Evolutionary conservation across 441 rosid species (phyloP), one percentile per base, ranked within the genome.

Genomic region (Daphne laureola): DNA sequence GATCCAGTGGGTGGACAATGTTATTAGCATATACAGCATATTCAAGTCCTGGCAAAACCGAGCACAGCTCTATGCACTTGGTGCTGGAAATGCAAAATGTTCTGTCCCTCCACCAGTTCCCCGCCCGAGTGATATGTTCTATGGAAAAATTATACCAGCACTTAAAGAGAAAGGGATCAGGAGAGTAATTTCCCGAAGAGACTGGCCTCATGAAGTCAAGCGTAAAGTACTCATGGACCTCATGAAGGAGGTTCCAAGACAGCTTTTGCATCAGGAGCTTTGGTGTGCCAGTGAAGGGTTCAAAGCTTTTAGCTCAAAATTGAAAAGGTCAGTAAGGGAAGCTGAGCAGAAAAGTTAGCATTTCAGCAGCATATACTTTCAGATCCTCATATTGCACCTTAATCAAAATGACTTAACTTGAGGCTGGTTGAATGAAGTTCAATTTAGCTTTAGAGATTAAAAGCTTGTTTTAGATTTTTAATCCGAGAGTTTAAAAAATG

Each of bases 251-350:
- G 95, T 84, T 67, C 99, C 97, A 27, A 82, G 68, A 59, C 95
- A 90, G 76, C 97, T 93, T 66, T 84, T 93, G 57, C 75, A 87
- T 78, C 93, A 81, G 66, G 99, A 93, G 75, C 84, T 93, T 61
- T 93, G 99, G 99, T 93, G 99, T 75, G 89, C 93, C 57, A 93
- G 99, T 75, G 99, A 90, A 76, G 96, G 99, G 64, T 93, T 90
- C 70, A 87, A 83, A 77, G 96, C 93, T 56, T 90, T 87, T 76
- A 78, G 84, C 83, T 79, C 78, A 61, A 93, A 93, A 73, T 67
- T 90, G 68, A 90, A 76, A 72, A 85, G 97, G 99, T 60, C 43
- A 51, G 31, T 50, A 15, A 47, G 52, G 51, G 26, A 23, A 17
- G 44, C 51, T 54, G 62, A 31, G 38, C 38, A 31, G 38, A 31